Base-by-base conservation (phyloP, 192 early-diverging fungal genomes). In the Podila epigama region DNA sequence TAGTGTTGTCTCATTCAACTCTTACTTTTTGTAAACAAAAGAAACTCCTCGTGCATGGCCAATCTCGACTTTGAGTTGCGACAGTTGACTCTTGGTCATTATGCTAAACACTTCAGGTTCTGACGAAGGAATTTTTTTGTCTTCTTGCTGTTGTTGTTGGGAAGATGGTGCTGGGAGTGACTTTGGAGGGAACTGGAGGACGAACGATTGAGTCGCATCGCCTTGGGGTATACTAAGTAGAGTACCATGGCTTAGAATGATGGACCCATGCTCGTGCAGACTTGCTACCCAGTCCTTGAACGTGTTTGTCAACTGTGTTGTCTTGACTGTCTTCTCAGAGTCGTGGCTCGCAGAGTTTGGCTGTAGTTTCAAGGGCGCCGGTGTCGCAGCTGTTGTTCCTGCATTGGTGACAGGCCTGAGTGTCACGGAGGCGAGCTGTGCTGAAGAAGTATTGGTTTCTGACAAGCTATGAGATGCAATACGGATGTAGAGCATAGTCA, bases 231-330 rank as follows among this genome's bases (percentile, higher is more conserved):
- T 66, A 31, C 41, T 31, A 27, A 86, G 51, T 25, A 77, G 29
- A 2, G 78, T 66, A 33, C 85, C 85, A 50, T 86, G 83, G 40
- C 75, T 86, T 16, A 86, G 59, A 13, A 82, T 68, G 18, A 82
- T 22, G 1, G 56, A 40, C 7, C 70, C 58, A 34, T 62, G n/a
- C 1, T 65, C 64, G 0, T 73, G 55, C 16, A 82, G 35, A 1
- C 42, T 50, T 0, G 57, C 50, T 13, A 63, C 10, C 75, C 75
- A 82, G 3, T 75, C 75, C 42, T 75, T 75, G 51, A 75, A 75
- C 35, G 58, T 36, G 9, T 52, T 48, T 35, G 53, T 58, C 4
- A 67, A 5, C 9, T 52, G 51, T 7, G 59, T 33, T 25, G 66
- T 39, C 41, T 69, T 70, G 1, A 71, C 62, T 18, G 63, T 31